A percentile compares a stretch with the other conserved stretches of the same genome.
These are phyloP conservation scores for Aspergillus aculeatinus DNA, from an alignment of 2,329 filamentous ascomycete genomes.

Conservation along the genomic window DNA sequence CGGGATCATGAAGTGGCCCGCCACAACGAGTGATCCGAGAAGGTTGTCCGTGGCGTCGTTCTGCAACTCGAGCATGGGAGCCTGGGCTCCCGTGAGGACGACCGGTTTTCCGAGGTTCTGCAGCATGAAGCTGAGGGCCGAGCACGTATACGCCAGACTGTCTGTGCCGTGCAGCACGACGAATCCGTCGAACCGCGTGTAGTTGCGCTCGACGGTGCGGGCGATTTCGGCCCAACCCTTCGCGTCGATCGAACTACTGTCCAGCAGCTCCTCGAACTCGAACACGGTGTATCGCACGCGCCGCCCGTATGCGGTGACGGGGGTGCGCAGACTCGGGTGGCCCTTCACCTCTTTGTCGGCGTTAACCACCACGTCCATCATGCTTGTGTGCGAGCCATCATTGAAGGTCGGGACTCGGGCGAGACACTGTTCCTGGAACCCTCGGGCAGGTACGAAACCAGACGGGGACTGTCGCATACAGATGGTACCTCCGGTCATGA, in stretches of 20 bases:
- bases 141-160: slow-evolving; percentile 84
- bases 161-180: slow-evolving; percentile 90
- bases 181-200: slow-evolving; percentile 84
- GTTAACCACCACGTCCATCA: slow-evolving; percentile 57
- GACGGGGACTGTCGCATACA: slow-evolving; percentile 83
- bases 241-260: slow-evolving; percentile 86
- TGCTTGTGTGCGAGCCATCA: slow-evolving; percentile 62
- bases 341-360: slow-evolving; percentile 48
- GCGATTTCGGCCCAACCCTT: slow-evolving; percentile 85
- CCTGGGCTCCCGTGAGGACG: slow-evolving; percentile 77
- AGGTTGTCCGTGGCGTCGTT: slow-evolving; percentile 91
- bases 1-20: slow-evolving; percentile 87
- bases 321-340: slow-evolving; percentile 73
- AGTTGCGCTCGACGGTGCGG: slow-evolving; percentile 75
- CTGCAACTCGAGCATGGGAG: slow-evolving; percentile 86
- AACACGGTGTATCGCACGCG: slow-evolving; percentile 80
- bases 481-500: slow-evolving; percentile 80
- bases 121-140: slow-evolving; percentile 90
- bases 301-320: slow-evolving; percentile 73
- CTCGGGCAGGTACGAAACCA: slow-evolving; percentile 75
- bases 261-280: slow-evolving; percentile 80
- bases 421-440: slow-evolving; percentile 80
- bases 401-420: slow-evolving; percentile 82
- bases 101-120: slow-evolving; percentile 88
- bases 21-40: slow-evolving; percentile 81